Evolutionary conservation across 805 yeast genomes (phyloP).

Genomic region (Saccharomycopsis lassenensis): DNA sequence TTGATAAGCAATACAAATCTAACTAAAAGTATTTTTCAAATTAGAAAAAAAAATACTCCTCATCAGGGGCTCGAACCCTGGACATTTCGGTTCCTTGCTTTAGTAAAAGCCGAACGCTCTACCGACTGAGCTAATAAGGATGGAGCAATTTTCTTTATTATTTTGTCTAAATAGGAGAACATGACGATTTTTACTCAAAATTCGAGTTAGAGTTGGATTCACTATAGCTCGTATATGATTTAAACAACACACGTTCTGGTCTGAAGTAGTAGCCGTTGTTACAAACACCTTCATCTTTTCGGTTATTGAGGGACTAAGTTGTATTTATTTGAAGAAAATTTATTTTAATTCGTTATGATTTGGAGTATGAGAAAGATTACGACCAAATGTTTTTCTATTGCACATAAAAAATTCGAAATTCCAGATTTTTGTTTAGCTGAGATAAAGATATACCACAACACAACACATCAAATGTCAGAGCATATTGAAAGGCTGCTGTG

Average conservation of each 20-base stretch:
- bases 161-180: too few relatives aligned
- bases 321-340: background rate
- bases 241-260: too few relatives aligned
- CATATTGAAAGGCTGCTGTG: background rate
- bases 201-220: too few relatives aligned
- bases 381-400: background rate
- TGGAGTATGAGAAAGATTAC: background rate
- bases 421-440: background rate
- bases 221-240: too few relatives aligned
- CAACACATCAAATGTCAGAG: too few relatives aligned
- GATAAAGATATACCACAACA: background rate
- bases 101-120: conserved; percentile 56
- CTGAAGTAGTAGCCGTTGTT: too few relatives aligned
- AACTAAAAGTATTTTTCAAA: too few relatives aligned
- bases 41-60: conserved; percentile 18
- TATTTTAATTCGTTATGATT: background rate
- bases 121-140: conserved; percentile 51
- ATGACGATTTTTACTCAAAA: too few relatives aligned
- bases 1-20: too few relatives aligned
- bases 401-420: background rate
- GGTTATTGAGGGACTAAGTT: background rate
- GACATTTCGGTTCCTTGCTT: conserved; percentile 34
- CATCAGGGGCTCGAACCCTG: conserved; percentile 39
- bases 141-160: too few relatives aligned
- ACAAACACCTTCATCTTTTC: too few relatives aligned